Base-by-base conservation (phyloP, 805 yeast genomes). In the Yarrowia sp. region DNA sequence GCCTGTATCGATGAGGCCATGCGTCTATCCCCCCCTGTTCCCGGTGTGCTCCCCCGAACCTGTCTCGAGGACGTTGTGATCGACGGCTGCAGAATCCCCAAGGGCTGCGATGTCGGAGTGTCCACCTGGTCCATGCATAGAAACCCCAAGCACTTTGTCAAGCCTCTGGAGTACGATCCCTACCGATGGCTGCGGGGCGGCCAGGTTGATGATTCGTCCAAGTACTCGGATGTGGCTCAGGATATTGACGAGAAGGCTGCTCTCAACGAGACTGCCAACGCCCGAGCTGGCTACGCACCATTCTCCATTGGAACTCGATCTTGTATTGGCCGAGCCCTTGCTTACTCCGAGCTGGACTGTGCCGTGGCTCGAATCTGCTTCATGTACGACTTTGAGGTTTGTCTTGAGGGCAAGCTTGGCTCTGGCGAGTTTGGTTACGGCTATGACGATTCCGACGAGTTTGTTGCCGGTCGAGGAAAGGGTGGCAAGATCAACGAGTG, bases 1-100 rank as follows among this genome's bases (percentile, higher is more conserved):
- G 68, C 68, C 12, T 67, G 68, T 38, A 62, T 67, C 24, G 68
- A 67, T 48, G 68, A 67, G 22, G 64, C 68, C 28, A 67, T 67
- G 68, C 52, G 68, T 22, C 59, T 67, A 17, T 67, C 68, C 14
- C 68, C 68, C 9, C 68, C 68, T 10, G 68, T 67, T 9, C 68
- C 68, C 16, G 68, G 68, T 8, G 41, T 67, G 24, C 67, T 67
- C n/a, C 68, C 68, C 44, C 59, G 68, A 52, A 26, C 59, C n/a
- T 43, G 48, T 22, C 59, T 67, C 16, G 54, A 52, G 7, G 58
- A 52, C 35, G 64, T 65, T 36, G 44, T 44, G 2, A 62, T 67
- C 24, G 65, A 41, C 11, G 68, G 68, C 16, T 52, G 65, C 54
- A 35, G 35, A 33, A 64, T 67, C 19, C 64, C 65, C 24, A 64